Percentiles rank a stretch among this genome's conserved stretches.
Conservation (phyloP, 371 early-diverging fungal genomes). For the Mucor indicus region DNA sequence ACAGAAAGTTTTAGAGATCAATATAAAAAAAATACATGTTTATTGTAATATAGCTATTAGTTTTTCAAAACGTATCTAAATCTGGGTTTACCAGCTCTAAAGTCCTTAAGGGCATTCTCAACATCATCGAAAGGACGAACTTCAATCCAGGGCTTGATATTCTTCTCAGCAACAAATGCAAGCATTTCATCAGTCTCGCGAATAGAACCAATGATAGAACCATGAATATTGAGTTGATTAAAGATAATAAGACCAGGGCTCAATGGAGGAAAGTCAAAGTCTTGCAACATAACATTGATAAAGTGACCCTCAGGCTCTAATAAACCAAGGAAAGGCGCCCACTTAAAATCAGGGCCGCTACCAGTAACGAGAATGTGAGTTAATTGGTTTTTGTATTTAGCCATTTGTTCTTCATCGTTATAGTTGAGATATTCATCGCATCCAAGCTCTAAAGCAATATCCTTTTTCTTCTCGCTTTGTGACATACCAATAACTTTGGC, state of each 20-base stretch:
- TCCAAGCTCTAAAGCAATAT: constrained; percentile 33
- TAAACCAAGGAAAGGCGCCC: constrained; percentile 28
- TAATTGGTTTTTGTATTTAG: constrained; percentile 36
- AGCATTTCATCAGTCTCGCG: constrained; percentile 54
- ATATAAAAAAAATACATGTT: no score
- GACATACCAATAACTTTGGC: constrained; percentile 9
- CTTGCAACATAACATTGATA: constrained; percentile 61
- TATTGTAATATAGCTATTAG: constrained; percentile 2
- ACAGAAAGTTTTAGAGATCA: background rate
- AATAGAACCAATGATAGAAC: constrained; percentile 62
- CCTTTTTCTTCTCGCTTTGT: constrained; percentile 27
- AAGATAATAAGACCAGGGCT: background rate
- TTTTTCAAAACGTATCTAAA: constrained; percentile 61
- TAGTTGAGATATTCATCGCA: constrained; percentile 35
- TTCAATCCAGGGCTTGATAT: constrained; percentile 60
- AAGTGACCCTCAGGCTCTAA: constrained; percentile 48
- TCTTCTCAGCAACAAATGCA: constrained; percentile 59
- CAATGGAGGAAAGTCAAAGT: constrained; percentile 20
- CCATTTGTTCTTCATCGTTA: constrained; percentile 40
- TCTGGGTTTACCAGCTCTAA: constrained; percentile 56
- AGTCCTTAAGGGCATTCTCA: constrained; percentile 55
- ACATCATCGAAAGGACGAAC: constrained; percentile 51
- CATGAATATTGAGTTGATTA: constrained; percentile 46
- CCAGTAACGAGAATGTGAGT: constrained; percentile 37
- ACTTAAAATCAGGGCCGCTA: constrained; percentile 6